A percentile compares a stretch with the other conserved stretches of the same genome.
These are phyloP conservation scores for Tetradesmus obliquus DNA, from an alignment of 139 green algal species.

Conservation along the genomic window DNA sequence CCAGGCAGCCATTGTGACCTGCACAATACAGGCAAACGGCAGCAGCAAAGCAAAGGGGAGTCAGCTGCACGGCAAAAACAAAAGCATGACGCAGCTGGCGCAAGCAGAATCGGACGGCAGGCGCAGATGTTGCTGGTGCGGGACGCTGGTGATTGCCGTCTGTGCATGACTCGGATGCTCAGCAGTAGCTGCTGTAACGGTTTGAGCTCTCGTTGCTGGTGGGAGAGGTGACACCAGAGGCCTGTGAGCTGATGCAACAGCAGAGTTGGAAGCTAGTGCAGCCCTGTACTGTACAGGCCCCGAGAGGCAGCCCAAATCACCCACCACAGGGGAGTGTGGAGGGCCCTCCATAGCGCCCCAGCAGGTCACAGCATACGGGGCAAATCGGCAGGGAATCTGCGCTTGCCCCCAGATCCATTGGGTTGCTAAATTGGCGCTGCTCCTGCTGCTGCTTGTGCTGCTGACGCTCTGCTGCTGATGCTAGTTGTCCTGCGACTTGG, in stretches of 20 bases:
- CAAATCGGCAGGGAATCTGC: slow-evolving; percentile 54
- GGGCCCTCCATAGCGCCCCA: slow-evolving; percentile 70
- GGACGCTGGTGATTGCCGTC: too few species aligned
- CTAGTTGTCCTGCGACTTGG: background rate
- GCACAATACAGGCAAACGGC: background rate
- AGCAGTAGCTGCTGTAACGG: too few species aligned
- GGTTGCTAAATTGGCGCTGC: background rate
- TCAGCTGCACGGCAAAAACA: background rate
- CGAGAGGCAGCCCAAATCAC: background rate
- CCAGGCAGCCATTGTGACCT: slow-evolving; percentile 81
- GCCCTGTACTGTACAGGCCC: too few species aligned
- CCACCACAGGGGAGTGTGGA: slow-evolving; percentile 74
- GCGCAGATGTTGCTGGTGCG: too few species aligned
- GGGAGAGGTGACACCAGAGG: too few species aligned
- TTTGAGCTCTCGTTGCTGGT: too few species aligned
- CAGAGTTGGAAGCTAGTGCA: too few species aligned
- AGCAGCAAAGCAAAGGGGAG: background rate
- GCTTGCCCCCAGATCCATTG: background rate
- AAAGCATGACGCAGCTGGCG: too few species aligned
- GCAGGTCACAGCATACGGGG: slow-evolving; percentile 65
- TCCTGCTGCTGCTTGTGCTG: background rate
- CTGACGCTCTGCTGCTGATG: slow-evolving; percentile 16
- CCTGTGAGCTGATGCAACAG: too few species aligned
- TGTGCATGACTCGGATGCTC: too few species aligned
- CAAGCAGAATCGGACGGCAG: too few species aligned